Base-by-base conservation (phyloP, 2,329 filamentous ascomycete genomes). In the Colletotrichum sp. region DNA sequence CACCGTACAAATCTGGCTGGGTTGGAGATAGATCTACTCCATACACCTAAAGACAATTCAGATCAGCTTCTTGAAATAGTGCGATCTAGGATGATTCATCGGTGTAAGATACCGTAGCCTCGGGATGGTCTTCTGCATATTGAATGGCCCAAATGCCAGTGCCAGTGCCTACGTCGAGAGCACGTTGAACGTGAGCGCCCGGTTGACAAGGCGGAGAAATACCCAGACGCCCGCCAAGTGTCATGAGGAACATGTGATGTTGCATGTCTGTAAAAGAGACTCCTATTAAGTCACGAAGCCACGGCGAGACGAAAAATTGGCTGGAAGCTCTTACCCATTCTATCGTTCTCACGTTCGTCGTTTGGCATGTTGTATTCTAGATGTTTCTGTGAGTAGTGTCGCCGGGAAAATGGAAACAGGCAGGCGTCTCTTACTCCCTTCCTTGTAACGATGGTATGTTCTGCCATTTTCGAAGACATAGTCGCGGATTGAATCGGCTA, bases 51-150 rank as follows among this genome's bases (percentile, higher is more conserved):
- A 15, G 18, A 21, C 18, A 24, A 21, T 16, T 3, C 16, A 21
- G 2, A 32, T 63, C 0, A 63, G 28, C 28, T 34, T 1, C 10
- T 32, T 32, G 18, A 5, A 9, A 34, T 5, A 15, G 1, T 10
- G 7, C 2, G 59, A 21, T 8, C 1, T 21, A 24, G 13, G 2
- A 3, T n/a, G 1, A 8, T 36, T 15, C 3, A 8, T 16, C 6
- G 6, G 10, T 21, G 10, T 15, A 4, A 34, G 1, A 21, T 36
- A 52, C 44, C n/a, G 3, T 2, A 6, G 10, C 44, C 44, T 52
- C 44, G 44, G 44, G 44, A 52, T 52, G 44, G 1, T 52, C 44
- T 52, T 52, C 44, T 21, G 44, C 44, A 52, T 21, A 21, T 52
- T 52, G 44, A 0, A 52, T 52, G 44, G 44, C n/a, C n/a, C n/a